These are phyloP conservation scores for Furcasterigmium furcatum DNA, from an alignment of 2,329 filamentous ascomycete species.

Conservation along the genomic window DNA sequence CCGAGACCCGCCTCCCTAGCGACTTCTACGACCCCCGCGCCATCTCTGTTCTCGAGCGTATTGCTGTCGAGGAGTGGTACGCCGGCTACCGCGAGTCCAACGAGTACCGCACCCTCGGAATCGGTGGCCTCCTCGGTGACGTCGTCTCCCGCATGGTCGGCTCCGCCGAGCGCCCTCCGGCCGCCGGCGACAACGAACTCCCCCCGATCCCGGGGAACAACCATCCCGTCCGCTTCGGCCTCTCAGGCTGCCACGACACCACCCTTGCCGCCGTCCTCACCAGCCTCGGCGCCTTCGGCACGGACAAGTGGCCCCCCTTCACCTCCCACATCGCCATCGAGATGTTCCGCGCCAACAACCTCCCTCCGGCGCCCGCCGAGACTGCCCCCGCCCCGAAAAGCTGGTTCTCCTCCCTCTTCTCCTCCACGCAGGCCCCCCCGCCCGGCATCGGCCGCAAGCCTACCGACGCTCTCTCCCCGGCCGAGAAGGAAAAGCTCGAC, in stretches of 20 bases:
- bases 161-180: slow-evolving; percentile 55
- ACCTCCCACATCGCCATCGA: slow-evolving; percentile 91
- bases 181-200: slow-evolving; percentile 50
- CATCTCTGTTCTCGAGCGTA: slow-evolving; percentile 66
- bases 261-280: slow-evolving; percentile 78
- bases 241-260: slow-evolving; percentile 91
- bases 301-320: slow-evolving; percentile 82
- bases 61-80: slow-evolving; percentile 92
- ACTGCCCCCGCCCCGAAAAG: too few relatives aligned
- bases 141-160: slow-evolving; percentile 73
- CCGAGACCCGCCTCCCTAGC: slow-evolving; percentile 71
- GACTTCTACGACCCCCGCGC: slow-evolving; percentile 84
- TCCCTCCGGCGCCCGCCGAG: too few relatives aligned
- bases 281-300: slow-evolving; percentile 75
- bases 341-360: slow-evolving; percentile 63
- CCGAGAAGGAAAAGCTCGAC: slow-evolving; percentile 53
- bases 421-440: slow-evolving; percentile 20
- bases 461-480: slow-evolving; percentile 48
- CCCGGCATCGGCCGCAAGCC: slow-evolving; percentile 59
- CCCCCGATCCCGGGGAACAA: slow-evolving; percentile 25
- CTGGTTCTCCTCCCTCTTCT: slow-evolving; percentile 29
- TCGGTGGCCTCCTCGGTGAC: slow-evolving; percentile 82
- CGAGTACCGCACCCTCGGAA: slow-evolving; percentile 88
- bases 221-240: slow-evolving; percentile 62
- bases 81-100: slow-evolving; percentile 76